Percentiles rank a stretch among this genome's conserved stretches.
These are phyloP conservation scores for Jackrogersella multiformis DNA, from an alignment of 495 filamentous ascomycete genomes.

Conservation along the genomic window DNA sequence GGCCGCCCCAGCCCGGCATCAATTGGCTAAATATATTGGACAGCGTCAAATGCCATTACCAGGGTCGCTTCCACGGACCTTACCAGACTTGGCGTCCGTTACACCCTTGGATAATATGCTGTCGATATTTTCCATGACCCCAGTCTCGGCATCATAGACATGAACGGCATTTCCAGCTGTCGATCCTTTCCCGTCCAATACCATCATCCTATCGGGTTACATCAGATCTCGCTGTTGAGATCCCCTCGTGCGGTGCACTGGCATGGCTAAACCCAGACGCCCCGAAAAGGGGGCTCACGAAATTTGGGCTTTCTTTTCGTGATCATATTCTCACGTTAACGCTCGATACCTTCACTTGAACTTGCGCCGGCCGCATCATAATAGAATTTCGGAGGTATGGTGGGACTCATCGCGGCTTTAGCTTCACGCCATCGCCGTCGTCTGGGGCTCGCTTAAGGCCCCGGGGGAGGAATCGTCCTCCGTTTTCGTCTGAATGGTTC, in stretches of 20 bases:
- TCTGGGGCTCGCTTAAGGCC: conserved; percentile 31
- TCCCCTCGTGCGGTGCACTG: conserved; percentile 25
- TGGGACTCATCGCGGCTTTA: conserved; percentile 25
- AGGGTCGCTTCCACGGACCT: conserved; percentile 30
- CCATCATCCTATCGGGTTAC: conserved; percentile 26
- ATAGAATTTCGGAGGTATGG: conserved; percentile 26
- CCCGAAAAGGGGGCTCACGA: not conserved
- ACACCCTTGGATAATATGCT: conserved; percentile 45
- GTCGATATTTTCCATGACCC: conserved; percentile 44
- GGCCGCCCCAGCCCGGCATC: conserved; percentile 4
- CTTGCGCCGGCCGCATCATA: not conserved
- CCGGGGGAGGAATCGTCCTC: conserved; percentile 24
- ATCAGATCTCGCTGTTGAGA: conserved; percentile 35
- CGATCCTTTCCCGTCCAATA: conserved; percentile 33
- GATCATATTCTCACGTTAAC: not conserved
- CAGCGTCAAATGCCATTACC: conserved; percentile 15
- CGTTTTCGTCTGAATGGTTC: conserved; percentile 25
- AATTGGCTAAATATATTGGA: conserved; percentile 46
- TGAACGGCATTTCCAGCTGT: conserved; percentile 40
- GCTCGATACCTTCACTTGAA: not conserved
- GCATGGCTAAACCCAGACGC: conserved; percentile 16
- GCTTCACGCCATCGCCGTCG: conserved; percentile 31
- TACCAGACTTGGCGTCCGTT: conserved; percentile 37
- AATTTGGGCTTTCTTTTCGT: not conserved
- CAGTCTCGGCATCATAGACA: conserved; percentile 40